Evolutionary conservation across 2,329 filamentous ascomycete species (phyloP), one percentile per base, ranked within the genome.

Genomic region (Epichloe coenophiala): DNA sequence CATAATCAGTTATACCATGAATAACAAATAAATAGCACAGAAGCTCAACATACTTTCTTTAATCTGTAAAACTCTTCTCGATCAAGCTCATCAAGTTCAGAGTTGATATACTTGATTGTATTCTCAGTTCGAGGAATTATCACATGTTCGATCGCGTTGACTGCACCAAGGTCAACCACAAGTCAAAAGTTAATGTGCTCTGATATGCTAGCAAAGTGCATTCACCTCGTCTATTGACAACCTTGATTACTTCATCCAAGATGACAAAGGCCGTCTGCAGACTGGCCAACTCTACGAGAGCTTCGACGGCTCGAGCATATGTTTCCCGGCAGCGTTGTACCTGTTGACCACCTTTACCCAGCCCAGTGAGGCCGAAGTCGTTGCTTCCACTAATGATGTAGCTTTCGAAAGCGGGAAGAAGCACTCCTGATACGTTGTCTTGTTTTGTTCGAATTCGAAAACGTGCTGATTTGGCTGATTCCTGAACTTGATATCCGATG

Each of bases 31-130:
- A 21, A 21, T 9, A 41, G 13, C 3, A 9, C 27, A 6, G 19
- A 1, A 11, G 38, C 39, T 45, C 2, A 27, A 46, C 58, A 43
- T 54, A 62, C 71, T 75, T 98, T 98, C 72, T 98, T 98, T 64
- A 98, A 71, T 57, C 93, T 78, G 71, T 96, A 98, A 68, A 98
- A 98, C 66, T 98, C 93, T 67, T 97, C 93, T 74, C 93, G 81
- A 69, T 97, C 94, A 47, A 98, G 76, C 71, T 98, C 93, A 64
- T 98, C 93, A 15, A 98, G 79, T 67, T 98, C 93, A 1, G 91
- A 95, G 71, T 97, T 97, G 76, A 97, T 97, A 64, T 97, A 98
- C 71, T 95, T 96, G 74, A 98, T 98, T n/a, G 93, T 98, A 63
- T 97, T 98, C 67, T 98, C 93, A 13, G 93, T 98, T 58, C 93